Conservation (phyloP, 129 eudicot species). For the Silybum marianum region DNA sequence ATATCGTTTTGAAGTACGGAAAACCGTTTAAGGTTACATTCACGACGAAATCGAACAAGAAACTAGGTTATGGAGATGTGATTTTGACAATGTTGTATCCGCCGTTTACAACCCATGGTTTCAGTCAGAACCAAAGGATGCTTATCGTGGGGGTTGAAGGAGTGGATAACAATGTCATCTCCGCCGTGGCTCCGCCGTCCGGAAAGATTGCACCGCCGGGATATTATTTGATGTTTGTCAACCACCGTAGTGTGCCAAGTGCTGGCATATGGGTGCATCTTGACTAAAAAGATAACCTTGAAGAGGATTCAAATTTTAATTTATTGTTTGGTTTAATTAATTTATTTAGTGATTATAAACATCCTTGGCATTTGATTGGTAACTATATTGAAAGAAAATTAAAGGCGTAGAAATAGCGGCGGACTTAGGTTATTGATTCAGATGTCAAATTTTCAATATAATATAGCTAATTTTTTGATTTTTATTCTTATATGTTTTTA, state of each 20-base stretch:
- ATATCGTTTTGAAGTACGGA: constrained; percentile 45
- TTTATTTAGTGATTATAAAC: too few species aligned
- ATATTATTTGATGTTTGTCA: constrained; percentile 60
- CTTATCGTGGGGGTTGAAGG: constrained; percentile 12
- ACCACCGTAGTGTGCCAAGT: constrained; percentile 58
- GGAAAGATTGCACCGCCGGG: constrained; percentile 61
- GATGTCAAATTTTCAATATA: too few species aligned
- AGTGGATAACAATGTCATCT: background rate
- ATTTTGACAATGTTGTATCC: constrained; percentile 53
- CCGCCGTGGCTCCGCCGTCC: constrained; percentile 24
- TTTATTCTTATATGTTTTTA: too few species aligned
- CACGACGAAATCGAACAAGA: background rate
- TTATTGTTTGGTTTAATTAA: background rate
- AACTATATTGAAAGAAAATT: too few species aligned
- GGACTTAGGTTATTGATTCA: too few species aligned
- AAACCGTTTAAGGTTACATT: constrained; percentile 24
- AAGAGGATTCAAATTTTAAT: background rate
- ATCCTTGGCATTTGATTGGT: too few species aligned
- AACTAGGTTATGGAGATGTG: constrained; percentile 21
- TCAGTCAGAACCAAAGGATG: constrained; percentile 64
- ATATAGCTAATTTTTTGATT: too few species aligned
- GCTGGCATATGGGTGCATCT: constrained; percentile 67
- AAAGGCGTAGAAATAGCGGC: too few species aligned
- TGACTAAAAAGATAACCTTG: constrained; percentile 9
- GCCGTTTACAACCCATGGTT: constrained; percentile 81